Evolutionary conservation across 768 basidiomycete genomes (phyloP).

Genomic region (Hebeloma cylindrosporum): DNA sequence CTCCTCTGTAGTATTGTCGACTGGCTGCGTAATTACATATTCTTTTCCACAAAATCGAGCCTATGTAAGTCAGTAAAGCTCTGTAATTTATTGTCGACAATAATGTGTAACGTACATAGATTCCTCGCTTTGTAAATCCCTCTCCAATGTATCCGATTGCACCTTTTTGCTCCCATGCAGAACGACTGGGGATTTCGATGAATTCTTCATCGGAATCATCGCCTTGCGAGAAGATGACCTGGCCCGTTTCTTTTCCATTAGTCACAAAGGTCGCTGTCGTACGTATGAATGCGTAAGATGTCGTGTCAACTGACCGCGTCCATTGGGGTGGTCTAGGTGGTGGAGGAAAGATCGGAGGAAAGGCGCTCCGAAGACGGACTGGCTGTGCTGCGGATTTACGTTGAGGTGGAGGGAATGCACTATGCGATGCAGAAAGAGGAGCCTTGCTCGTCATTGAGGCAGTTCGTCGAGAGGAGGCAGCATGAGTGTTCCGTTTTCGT

Average conservation of each 20-base stretch:
- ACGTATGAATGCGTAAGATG: neutral
- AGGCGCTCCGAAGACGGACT: neutral
- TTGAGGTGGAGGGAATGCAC: neutral
- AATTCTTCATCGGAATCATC: neutral
- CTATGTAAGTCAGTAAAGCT: conserved; percentile 2
- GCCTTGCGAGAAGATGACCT: neutral
- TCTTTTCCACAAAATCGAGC: conserved; percentile 16
- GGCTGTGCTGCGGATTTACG: neutral
- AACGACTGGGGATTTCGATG: conserved; percentile 4
- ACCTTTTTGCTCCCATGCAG: neutral
- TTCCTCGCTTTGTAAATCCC: conserved; percentile 18
- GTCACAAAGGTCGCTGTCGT: neutral
- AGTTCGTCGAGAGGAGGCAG: neutral
- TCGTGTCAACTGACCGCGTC: neutral
- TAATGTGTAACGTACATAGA: conserved; percentile 21
- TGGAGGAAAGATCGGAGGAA: neutral
- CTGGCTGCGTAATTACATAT: conserved; percentile 22
- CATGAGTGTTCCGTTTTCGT: neutral
- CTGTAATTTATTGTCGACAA: neutral
- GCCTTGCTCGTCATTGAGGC: neutral
- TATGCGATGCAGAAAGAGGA: neutral
- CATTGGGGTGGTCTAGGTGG: too few species aligned
- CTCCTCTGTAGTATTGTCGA: neutral
- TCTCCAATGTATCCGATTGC: conserved; percentile 17
- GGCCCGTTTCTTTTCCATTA: neutral